Base-by-base conservation (phyloP, 495 filamentous ascomycete genomes). In the Stereocaulon alpinum region DNA sequence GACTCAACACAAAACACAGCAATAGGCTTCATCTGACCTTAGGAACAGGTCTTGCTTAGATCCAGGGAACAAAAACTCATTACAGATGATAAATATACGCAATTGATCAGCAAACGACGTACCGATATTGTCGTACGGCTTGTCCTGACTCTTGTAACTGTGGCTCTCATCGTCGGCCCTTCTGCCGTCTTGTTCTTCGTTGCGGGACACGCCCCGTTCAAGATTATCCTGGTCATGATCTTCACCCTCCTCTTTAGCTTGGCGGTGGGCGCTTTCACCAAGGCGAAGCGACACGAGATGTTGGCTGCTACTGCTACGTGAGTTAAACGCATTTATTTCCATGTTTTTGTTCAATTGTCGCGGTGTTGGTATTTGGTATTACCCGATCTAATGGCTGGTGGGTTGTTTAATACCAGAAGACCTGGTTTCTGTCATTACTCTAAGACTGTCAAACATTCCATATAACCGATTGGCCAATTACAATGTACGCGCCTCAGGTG, bases 281-380 rank as follows among this genome's bases (percentile, higher is more conserved):
- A 69, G 55, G 69, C 71, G 22, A 73, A 67, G 64, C 64, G 68
- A 57, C 71, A 73, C 43, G 71, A 72, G 52, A 67, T 72, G 52
- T 68, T 72, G 37, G 71, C 69, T 20, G 71, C 71, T 17, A 71
- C 71, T 57, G 70, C 69, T 56, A 64, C 70, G 68, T 72, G 55
- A 72, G 70, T 72, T 44, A 34, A 9, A 18, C 56, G 37, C n/a
- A 32, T 58, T 27, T 1, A 37, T 11, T n/a, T 24, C 37, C 12
- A 18, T 34, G 9, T 50, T 58, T 47, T 29, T 15, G 10, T 34
- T 12, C 22, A 3, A 24, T 24, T 24, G 24, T 24, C 24, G 24
- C 24, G 24, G 24, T 3, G 1, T 24, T 24, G 3, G 24, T 24
- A 22, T 32, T 18, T 6, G 30, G 55, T 22, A 44, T 14, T 29